phyloP scores from a whole-genome alignment of 2,329 filamentous ascomycete species.

The Dactylellina haptotyla region DNA sequence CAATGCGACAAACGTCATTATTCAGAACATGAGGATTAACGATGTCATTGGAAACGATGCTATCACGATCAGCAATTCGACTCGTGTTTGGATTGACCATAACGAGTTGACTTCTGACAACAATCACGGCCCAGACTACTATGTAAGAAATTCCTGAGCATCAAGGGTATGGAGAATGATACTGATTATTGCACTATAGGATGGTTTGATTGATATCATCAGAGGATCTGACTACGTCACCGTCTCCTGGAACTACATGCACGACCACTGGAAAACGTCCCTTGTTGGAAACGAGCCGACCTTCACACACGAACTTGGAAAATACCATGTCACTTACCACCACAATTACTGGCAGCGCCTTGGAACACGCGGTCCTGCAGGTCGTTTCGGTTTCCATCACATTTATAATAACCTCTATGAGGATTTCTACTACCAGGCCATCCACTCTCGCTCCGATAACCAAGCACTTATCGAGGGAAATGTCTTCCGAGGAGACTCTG shows the following conservation, averaged over 20 bases:
- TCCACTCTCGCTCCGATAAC: slow-evolving; percentile 66
- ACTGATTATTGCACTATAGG: slow-evolving; percentile 63
- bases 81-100: slow-evolving; percentile 65
- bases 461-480: slow-evolving; percentile 67
- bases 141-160: slow-evolving; percentile 56
- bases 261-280: slow-evolving; percentile 65
- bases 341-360: slow-evolving; percentile 66
- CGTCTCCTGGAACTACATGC: slow-evolving; percentile 66
- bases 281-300: slow-evolving; percentile 72
- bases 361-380: slow-evolving; percentile 65
- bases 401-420: slow-evolving; percentile 67
- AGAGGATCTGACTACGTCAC: slow-evolving; percentile 65
- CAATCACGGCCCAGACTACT: slow-evolving; percentile 61
- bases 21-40: slow-evolving; percentile 61
- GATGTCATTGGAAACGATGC: slow-evolving; percentile 63
- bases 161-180: background rate
- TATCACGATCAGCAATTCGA: slow-evolving; percentile 64
- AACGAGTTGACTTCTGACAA: slow-evolving; percentile 65
- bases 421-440: slow-evolving; percentile 65
- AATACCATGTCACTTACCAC: slow-evolving; percentile 66
- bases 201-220: slow-evolving; percentile 65
- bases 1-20: slow-evolving; percentile 62
- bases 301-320: slow-evolving; percentile 69
- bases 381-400: slow-evolving; percentile 66
- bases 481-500: slow-evolving; percentile 64